A percentile compares a stretch with the other conserved stretches of the same genome.
phyloP scores from a whole-genome alignment of 176 grass and related monocot genomes.

The Cenchrus purpureus region DNA sequence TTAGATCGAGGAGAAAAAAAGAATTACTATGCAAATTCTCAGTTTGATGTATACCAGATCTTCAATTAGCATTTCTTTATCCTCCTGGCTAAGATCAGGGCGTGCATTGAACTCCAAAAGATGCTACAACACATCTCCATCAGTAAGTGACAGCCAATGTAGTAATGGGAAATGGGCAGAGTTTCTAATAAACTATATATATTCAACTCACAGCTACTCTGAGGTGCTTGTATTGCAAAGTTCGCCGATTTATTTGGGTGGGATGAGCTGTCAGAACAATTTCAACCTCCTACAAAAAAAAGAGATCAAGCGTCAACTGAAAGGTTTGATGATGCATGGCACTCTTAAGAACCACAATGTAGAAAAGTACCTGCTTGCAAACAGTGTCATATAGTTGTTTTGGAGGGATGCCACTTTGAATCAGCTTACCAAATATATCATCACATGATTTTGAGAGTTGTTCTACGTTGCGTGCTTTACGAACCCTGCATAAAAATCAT shows the following conservation, averaged over 20 bases:
- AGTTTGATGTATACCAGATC: constrained; percentile 72
- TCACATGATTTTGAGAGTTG: constrained; percentile 80
- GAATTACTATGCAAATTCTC: not conserved
- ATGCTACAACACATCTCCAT: constrained; percentile 54
- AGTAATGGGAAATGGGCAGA: constrained; percentile 18
- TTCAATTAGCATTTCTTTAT: constrained; percentile 92
- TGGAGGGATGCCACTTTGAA: constrained; percentile 68
- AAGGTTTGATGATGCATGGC: not conserved
- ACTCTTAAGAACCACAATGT: not conserved
- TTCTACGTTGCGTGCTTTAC: constrained; percentile 54
- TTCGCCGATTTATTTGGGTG: constrained; percentile 92
- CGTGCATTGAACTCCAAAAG: constrained; percentile 90
- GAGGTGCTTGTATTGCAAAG: constrained; percentile 89
- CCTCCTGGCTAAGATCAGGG: constrained; percentile 87
- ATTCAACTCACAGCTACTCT: constrained; percentile 79
- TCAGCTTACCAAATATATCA: constrained; percentile 85
- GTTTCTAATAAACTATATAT: not conserved
- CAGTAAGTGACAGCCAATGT: constrained; percentile 4
- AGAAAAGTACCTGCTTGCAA: constrained; percentile 73
- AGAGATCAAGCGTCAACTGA: not conserved
- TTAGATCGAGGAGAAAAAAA: not conserved
- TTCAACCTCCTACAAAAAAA: constrained; percentile 71
- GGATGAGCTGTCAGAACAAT: constrained; percentile 97
- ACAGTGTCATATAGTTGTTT: constrained; percentile 81
- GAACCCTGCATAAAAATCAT: constrained; percentile 49